Evolutionary conservation across 768 basidiomycete genomes (phyloP).

Genomic region (Suillus bovinus): DNA sequence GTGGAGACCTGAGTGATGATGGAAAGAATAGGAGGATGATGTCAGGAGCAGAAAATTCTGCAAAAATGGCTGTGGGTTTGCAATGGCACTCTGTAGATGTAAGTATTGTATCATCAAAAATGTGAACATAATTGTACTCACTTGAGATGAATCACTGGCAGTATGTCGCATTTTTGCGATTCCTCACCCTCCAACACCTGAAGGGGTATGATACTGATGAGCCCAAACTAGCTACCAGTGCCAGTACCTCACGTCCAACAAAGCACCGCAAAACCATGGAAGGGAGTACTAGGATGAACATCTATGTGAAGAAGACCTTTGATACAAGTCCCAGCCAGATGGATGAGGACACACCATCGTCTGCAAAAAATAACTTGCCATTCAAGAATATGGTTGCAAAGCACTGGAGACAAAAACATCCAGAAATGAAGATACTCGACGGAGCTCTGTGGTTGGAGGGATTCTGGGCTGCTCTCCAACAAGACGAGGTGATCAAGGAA

Average conservation of each 20-base stretch:
- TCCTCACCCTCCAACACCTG: too few species aligned
- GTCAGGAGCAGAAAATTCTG: background rate
- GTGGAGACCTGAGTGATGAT: background rate
- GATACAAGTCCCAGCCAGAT: background rate
- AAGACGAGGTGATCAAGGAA: too few species aligned
- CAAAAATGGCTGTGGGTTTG: background rate
- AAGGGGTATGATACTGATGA: too few species aligned
- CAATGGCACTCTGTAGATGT: background rate
- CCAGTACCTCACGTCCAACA: background rate
- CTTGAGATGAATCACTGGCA: background rate
- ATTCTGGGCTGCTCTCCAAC: too few species aligned
- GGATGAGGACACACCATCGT: background rate
- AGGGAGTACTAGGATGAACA: background rate
- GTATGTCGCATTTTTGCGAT: background rate
- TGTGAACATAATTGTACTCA: background rate
- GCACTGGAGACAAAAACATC: too few species aligned
- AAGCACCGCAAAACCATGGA: background rate
- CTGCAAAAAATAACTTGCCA: too few species aligned
- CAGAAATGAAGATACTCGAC: too few species aligned
- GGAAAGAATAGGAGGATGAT: background rate
- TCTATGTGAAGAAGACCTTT: background rate
- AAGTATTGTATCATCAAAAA: background rate
- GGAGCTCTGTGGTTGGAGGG: too few species aligned
- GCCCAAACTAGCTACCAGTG: background rate
- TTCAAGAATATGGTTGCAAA: too few species aligned